Percentiles rank a stretch among this genome's conserved stretches.
These are phyloP conservation scores for Coprinellus micaceus DNA, from an alignment of 768 basidiomycete genomes.

Conservation along the genomic window DNA sequence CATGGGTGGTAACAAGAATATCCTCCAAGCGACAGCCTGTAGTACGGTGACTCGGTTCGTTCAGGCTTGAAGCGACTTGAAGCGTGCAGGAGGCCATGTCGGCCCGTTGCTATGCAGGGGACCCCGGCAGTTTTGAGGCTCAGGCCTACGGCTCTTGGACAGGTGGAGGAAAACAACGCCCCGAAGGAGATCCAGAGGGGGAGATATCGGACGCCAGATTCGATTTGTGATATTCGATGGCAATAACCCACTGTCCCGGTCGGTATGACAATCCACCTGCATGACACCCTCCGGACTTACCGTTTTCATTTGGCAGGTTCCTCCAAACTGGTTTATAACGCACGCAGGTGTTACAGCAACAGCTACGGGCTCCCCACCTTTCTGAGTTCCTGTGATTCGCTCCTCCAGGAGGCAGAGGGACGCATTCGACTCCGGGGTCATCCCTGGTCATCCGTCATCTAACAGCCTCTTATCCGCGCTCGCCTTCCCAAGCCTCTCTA, in stretches of 20 bases:
- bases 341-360: conserved; percentile 4
- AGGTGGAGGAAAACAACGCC: conserved; percentile 8
- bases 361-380: not conserved
- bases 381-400: not conserved
- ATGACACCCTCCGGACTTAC: conserved; percentile 10
- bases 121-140: not conserved
- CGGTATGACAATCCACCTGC: conserved; percentile 25
- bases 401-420: not conserved
- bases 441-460: not conserved
- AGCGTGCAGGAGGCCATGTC: no score
- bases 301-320: conserved; percentile 2
- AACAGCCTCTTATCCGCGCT: conserved; percentile 10
- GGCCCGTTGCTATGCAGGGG: not conserved
- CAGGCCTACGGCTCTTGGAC: not conserved
- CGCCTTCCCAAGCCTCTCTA: conserved; percentile 10
- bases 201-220: conserved; percentile 3
- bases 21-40: no score
- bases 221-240: conserved; percentile 6
- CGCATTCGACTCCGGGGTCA: not conserved
- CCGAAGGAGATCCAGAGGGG: conserved; percentile 4
- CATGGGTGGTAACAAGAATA: no score
- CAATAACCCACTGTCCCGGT: conserved; percentile 14
- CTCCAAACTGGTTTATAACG: conserved; percentile 10
- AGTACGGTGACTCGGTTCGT: no score
- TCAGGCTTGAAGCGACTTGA: no score